Evolutionary conservation across 2,329 filamentous ascomycete species (phyloP).

Genomic region (Diaporthe sp.): DNA sequence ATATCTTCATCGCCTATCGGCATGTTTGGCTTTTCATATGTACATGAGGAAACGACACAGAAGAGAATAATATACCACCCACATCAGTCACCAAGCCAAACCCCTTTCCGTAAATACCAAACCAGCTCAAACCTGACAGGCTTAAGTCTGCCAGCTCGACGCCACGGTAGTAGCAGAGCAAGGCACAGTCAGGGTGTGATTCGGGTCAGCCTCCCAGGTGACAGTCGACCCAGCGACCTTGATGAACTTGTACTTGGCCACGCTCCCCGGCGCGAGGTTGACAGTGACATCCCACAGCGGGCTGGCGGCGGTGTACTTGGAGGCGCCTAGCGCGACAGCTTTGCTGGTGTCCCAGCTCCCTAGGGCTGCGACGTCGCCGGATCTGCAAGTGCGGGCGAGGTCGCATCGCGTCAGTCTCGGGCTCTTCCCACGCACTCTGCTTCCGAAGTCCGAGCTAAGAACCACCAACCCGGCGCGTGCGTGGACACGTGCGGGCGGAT

Average conservation of each 20-base stretch:
- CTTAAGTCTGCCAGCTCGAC: slow-evolving; percentile 51
- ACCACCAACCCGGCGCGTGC: slow-evolving; percentile 11
- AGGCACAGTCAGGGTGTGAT: slow-evolving; percentile 50
- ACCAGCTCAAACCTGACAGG: not conserved
- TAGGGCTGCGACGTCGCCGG: slow-evolving; percentile 51
- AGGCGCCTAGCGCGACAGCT: slow-evolving; percentile 63
- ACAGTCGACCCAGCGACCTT: slow-evolving; percentile 60
- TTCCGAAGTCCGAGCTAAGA: not conserved
- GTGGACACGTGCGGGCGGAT: slow-evolving; percentile 17
- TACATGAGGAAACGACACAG: not conserved
- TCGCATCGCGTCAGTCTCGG: not conserved
- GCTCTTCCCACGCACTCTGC: not conserved
- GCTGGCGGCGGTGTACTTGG: slow-evolving; percentile 62
- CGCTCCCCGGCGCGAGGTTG: slow-evolving; percentile 59
- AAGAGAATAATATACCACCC: not conserved
- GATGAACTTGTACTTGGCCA: slow-evolving; percentile 70
- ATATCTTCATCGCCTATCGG: not conserved
- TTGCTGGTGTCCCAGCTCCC: slow-evolving; percentile 64
- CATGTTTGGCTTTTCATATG: not conserved
- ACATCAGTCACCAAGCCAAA: not conserved
- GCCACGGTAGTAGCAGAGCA: slow-evolving; percentile 42
- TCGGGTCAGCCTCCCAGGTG: slow-evolving; percentile 67
- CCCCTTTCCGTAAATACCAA: no score
- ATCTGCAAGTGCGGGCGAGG: slow-evolving; percentile 36
- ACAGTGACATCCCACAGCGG: slow-evolving; percentile 66